phyloP scores from a whole-genome alignment of 768 basidiomycete species.

The Pseudohyphozyma bogoriensis region DNA sequence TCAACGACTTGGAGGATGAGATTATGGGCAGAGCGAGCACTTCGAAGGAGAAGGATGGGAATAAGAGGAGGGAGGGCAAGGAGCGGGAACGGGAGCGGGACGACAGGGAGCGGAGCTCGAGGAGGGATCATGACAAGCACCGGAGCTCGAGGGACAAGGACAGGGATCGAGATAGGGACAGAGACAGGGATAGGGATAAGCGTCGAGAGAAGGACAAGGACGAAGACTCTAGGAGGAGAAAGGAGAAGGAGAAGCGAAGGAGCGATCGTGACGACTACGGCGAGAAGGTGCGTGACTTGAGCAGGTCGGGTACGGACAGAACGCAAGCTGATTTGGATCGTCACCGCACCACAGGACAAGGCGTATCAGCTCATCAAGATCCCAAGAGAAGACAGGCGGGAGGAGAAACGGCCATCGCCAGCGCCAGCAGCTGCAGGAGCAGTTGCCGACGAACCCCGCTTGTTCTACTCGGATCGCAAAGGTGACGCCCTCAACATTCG shows the following conservation, averaged over 20 bases:
- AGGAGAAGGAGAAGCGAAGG: neutral
- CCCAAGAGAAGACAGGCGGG: neutral
- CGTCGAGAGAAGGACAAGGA: neutral
- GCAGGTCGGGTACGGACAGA: fast-evolving
- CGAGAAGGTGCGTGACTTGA: neutral
- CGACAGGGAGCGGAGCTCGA: neutral
- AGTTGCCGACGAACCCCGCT: neutral
- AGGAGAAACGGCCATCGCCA: neutral
- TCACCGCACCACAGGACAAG: neutral
- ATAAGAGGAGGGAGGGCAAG: neutral
- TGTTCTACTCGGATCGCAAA: constrained; percentile 19
- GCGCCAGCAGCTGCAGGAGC: too few species aligned
- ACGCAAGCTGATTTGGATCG: neutral
- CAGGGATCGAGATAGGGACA: neutral
- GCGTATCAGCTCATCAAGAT: constrained; percentile 5
- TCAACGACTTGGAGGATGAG: constrained; percentile 13
- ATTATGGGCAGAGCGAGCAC: neutral
- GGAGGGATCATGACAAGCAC: neutral
- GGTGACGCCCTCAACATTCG: constrained; percentile 25
- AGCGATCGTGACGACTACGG: constrained; percentile 1
- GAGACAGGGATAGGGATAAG: neutral
- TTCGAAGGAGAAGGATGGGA: neutral
- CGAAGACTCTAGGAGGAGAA: neutral
- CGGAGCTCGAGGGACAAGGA: neutral
- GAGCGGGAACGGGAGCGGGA: neutral